Percentiles rank a stretch among this genome's conserved stretches.
Conservation (phyloP, 306 rosid genomes). For the Elaeagnus macrophylla region DNA sequence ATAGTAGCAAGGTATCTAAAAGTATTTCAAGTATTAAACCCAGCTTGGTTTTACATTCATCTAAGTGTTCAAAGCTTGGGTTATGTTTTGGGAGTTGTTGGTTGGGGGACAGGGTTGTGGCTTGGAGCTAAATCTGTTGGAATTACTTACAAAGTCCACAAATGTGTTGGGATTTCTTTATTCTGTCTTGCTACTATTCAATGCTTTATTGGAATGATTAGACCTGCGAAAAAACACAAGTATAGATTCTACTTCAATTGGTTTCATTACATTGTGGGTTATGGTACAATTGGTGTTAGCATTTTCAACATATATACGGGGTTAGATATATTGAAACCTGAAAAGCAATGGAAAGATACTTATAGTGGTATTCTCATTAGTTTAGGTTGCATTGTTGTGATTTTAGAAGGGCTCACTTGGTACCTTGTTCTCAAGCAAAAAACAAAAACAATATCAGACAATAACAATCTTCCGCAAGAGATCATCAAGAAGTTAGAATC, state of each 20-base stretch:
- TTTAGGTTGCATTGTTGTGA: too few species aligned
- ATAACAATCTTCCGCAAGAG: too few species aligned
- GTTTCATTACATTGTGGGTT: too few species aligned
- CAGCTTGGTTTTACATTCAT: conserved; percentile 23
- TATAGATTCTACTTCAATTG: too few species aligned
- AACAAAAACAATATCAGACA: too few species aligned
- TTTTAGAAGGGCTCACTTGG: too few species aligned
- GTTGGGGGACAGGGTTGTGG: conserved; percentile 9
- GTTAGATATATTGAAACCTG: conserved; percentile 4
- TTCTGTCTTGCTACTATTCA: not conserved
- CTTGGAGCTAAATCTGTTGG: conserved; percentile 7
- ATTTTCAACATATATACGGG: conserved; percentile 8
- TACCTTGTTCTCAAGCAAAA: too few species aligned
- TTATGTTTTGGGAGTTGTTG: conserved; percentile 1
- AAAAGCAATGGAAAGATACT: not conserved
- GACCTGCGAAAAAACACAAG: too few species aligned
- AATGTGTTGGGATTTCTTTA: conserved; percentile 18
- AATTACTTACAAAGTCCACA: conserved; percentile 7
- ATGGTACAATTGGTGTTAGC: too few species aligned
- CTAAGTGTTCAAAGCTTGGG: conserved; percentile 10
- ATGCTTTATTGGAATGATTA: too few species aligned
- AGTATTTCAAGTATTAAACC: not conserved
- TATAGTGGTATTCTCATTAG: not conserved
- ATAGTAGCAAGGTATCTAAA: conserved; percentile 23
- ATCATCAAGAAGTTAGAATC: too few species aligned